Evolutionary conservation across 768 basidiomycete species (phyloP).

Genomic region (Exsudoporus frostii): DNA sequence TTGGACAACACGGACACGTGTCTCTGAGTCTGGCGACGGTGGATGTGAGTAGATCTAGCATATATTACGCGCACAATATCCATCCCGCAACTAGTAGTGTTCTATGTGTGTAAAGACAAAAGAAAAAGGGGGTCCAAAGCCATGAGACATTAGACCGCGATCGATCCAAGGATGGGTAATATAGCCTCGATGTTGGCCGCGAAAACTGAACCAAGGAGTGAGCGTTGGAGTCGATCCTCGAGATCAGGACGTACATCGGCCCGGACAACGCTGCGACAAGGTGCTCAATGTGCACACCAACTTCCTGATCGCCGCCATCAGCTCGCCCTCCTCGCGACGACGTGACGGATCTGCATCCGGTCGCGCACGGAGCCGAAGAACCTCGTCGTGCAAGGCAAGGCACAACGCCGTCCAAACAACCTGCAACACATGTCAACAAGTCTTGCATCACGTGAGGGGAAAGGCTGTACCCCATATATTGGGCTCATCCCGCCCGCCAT

Average conservation of each 20-base stretch:
- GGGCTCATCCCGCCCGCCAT: conserved; percentile 13
- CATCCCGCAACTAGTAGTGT: not conserved
- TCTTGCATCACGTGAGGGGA: not conserved
- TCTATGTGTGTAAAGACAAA: not conserved
- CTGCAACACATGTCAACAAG: conserved; percentile 8
- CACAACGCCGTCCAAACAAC: conserved; percentile 23
- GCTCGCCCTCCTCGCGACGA: conserved; percentile 12
- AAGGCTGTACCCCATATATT: conserved; percentile 20
- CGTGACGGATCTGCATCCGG: conserved; percentile 1
- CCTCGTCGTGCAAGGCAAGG: conserved; percentile 21
- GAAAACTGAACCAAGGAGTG: conserved; percentile 12
- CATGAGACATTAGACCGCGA: not conserved
- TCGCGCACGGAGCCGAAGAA: conserved; percentile 16
- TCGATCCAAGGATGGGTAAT: conserved; percentile 23
- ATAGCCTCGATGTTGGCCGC: conserved; percentile 25
- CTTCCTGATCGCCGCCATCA: conserved; percentile 13
- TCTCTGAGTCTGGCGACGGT: not conserved
- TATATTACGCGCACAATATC: conserved; percentile 1
- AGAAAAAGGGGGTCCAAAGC: not conserved
- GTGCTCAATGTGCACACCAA: conserved; percentile 15
- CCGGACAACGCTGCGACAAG: conserved; percentile 17
- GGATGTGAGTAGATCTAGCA: not conserved
- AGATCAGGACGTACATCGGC: conserved; percentile 17
- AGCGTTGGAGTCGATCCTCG: not conserved
- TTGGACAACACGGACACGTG: conserved; percentile 20